Conservation (phyloP, 768 basidiomycete genomes). For the Roridomyces roridus region DNA sequence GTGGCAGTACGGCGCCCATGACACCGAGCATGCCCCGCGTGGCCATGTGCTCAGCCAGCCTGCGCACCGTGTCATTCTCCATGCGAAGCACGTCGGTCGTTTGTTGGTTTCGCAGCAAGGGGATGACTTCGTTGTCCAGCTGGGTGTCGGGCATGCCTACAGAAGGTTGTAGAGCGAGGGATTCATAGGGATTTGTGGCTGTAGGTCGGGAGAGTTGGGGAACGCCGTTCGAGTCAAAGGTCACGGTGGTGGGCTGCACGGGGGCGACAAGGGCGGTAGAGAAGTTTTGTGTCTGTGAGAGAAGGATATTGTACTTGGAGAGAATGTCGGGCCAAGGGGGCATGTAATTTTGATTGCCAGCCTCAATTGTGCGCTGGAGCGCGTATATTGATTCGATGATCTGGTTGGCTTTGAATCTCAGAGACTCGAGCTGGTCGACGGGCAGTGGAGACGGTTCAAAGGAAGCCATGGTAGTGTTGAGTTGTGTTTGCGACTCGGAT, state of each 20-base stretch:
- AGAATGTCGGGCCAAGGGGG: conserved; percentile 87
- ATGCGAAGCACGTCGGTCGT: conserved; percentile 75
- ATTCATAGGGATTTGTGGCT: conserved; percentile 58
- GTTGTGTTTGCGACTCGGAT: too few species aligned
- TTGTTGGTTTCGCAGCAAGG: conserved; percentile 80
- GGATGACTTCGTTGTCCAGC: conserved; percentile 76
- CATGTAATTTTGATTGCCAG: conserved; percentile 63
- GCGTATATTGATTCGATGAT: conserved; percentile 78
- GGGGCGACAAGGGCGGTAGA: conserved; percentile 63
- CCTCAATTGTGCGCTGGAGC: conserved; percentile 69
- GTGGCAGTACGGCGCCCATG: conserved; percentile 45
- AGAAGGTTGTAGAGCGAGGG: conserved; percentile 72
- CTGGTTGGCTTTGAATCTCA: conserved; percentile 78
- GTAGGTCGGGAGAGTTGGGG: conserved; percentile 2
- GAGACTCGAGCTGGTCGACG: conserved; percentile 74
- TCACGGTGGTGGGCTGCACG: conserved; percentile 30
- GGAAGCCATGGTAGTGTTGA: neutral
- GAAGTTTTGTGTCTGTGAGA: conserved; percentile 84
- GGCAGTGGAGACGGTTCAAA: conserved; percentile 48
- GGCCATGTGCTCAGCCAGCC: conserved; percentile 70
- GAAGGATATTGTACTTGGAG: conserved; percentile 83
- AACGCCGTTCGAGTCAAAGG: conserved; percentile 13
- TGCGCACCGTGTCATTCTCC: conserved; percentile 76
- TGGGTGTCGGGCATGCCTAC: conserved; percentile 64
- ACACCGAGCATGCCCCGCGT: conserved; percentile 62